A percentile compares a stretch with the other conserved stretches of the same genome.
phyloP scores from a whole-genome alignment of 2,329 filamentous ascomycete species.

The Decorospora gaudefroyi region DNA sequence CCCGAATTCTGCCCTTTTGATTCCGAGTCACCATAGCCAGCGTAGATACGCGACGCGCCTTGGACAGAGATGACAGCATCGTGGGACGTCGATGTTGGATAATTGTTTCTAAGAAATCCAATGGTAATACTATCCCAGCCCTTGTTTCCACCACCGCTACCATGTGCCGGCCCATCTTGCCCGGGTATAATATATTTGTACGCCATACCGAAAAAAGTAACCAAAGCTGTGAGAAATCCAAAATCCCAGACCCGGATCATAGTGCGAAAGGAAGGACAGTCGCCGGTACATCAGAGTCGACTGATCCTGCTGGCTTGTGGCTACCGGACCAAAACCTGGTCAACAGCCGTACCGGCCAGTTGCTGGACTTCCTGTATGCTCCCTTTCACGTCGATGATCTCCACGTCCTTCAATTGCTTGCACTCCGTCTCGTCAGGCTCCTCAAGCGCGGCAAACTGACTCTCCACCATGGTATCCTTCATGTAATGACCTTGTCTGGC shows the following conservation, averaged over 20 bases:
- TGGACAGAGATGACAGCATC: too few relatives aligned
- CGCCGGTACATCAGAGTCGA: conserved; percentile 6
- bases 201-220: background rate
- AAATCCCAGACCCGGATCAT: background rate
- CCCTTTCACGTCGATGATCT: conserved; percentile 54
- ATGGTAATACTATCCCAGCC: too few relatives aligned
- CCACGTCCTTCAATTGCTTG: conserved; percentile 51
- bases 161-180: conserved; percentile 3
- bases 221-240: background rate
- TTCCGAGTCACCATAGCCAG: too few relatives aligned
- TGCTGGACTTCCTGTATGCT: conserved; percentile 48
- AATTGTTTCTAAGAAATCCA: too few relatives aligned
- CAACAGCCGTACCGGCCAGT: conserved; percentile 48
- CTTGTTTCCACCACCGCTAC: too few relatives aligned
- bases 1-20: too few relatives aligned
- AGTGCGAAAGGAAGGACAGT: conserved; percentile 13
- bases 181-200: conserved; percentile 5
- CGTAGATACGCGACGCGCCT: too few relatives aligned
- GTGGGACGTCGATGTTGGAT: too few relatives aligned
- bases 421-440: conserved; percentile 71
- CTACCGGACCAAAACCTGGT: conserved; percentile 34
- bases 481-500: conserved; percentile 86
- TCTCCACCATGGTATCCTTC: conserved; percentile 93
- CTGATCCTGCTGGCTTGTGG: background rate
- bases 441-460: conserved; percentile 88